Evolutionary conservation across 176 grass and related monocot species (phyloP).

Genomic region (Musa itinerans): DNA sequence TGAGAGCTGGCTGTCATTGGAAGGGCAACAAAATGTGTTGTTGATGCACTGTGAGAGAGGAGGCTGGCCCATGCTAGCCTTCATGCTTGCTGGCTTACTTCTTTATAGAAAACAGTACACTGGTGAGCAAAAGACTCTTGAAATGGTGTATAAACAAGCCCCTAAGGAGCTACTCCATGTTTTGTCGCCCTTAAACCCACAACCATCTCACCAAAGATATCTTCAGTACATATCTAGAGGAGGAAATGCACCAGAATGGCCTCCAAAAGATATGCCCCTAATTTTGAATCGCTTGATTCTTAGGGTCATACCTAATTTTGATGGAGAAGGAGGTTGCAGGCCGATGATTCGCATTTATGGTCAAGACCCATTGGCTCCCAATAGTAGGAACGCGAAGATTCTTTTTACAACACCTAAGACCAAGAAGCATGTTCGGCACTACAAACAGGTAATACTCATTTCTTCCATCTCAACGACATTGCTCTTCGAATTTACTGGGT

Average conservation of each 20-base stretch:
- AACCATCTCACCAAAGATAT: conserved; percentile 92
- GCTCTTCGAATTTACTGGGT: background rate
- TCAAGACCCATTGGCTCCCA: conserved; percentile 49
- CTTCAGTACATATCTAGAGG: conserved; percentile 79
- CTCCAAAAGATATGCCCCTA: conserved; percentile 42
- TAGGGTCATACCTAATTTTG: conserved; percentile 57
- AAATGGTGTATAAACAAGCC: conserved; percentile 98
- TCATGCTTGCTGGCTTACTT: conserved; percentile 87
- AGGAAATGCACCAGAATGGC: conserved; percentile 78
- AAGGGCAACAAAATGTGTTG: conserved; percentile 90
- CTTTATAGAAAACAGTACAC: conserved; percentile 72
- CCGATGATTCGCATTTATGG: conserved; percentile 66
- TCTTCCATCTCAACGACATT: background rate
- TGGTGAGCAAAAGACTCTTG: conserved; percentile 81
- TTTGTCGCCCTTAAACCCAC: conserved; percentile 81
- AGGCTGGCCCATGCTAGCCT: conserved; percentile 88
- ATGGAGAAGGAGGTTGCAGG: conserved; percentile 57
- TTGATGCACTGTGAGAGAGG: conserved; percentile 90
- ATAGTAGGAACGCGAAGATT: conserved; percentile 58
- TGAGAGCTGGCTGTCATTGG: conserved; percentile 90
- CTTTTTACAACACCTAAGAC: conserved; percentile 68
- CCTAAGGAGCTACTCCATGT: conserved; percentile 73
- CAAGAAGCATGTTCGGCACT: conserved; percentile 52
- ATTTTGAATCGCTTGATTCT: conserved; percentile 58
- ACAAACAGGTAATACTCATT: conserved; percentile 59